Percentiles rank a stretch among this genome's conserved stretches.
phyloP scores from a whole-genome alignment of 163 green algal genomes.

The Chlorella variabilis region DNA sequence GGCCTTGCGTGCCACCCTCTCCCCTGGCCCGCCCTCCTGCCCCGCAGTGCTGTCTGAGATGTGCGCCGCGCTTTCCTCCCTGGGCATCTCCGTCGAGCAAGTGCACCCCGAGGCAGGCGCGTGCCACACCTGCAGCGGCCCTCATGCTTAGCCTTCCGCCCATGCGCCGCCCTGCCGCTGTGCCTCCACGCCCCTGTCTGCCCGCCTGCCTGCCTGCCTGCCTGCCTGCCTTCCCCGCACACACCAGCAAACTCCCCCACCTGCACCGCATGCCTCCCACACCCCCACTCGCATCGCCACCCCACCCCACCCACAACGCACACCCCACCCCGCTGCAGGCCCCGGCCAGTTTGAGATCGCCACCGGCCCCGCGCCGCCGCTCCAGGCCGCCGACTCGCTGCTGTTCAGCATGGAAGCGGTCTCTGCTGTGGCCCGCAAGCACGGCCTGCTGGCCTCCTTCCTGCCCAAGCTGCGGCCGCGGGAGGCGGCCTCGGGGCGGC shows the following conservation, averaged over 20 bases:
- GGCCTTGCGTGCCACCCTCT: background rate
- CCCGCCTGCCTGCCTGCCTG: too few relatives aligned
- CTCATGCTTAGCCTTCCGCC: too few relatives aligned
- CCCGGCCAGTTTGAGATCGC: conserved; percentile 78
- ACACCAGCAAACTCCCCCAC: too few relatives aligned
- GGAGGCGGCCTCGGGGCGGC: conserved; percentile 57
- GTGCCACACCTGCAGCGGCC: background rate
- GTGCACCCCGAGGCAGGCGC: conserved; percentile 66
- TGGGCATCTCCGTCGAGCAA: conserved; percentile 65
- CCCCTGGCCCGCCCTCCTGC: too few relatives aligned
- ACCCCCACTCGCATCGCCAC: background rate
- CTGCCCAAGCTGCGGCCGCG: conserved; percentile 61
- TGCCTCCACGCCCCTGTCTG: too few relatives aligned
- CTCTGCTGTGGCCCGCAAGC: conserved; percentile 44
- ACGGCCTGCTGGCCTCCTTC: conserved; percentile 56
- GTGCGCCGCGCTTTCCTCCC: conserved; percentile 43
- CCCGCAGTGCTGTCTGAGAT: conserved; percentile 70
- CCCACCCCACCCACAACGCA: background rate
- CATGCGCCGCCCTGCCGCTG: too few relatives aligned
- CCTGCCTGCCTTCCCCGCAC: too few relatives aligned
- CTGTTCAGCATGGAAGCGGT: conserved; percentile 66
- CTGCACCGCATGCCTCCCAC: background rate
- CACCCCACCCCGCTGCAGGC: conserved; percentile 4
- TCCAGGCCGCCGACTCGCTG: conserved; percentile 61
- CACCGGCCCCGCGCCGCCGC: conserved; percentile 25